A percentile compares a stretch with the other conserved stretches of the same genome.
These are phyloP conservation scores for Penicillium desertorum DNA, from an alignment of 495 filamentous ascomycete genomes.

Conservation along the genomic window DNA sequence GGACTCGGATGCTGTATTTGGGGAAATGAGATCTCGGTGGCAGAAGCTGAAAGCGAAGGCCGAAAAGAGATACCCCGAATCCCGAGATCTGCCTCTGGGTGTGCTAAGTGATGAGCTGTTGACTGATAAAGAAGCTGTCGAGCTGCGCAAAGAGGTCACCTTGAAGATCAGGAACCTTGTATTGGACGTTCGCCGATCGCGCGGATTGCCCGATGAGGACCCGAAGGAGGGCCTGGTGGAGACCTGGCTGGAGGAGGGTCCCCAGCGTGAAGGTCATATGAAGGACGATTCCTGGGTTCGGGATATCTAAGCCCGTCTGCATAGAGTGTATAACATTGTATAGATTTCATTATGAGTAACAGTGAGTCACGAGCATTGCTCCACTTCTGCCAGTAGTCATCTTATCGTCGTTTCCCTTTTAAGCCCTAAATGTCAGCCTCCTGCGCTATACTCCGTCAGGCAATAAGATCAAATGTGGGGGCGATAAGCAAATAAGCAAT, in stretches of 20 bases:
- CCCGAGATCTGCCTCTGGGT: constrained; percentile 48
- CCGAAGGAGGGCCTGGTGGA: constrained; percentile 62
- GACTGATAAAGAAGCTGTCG: constrained; percentile 69
- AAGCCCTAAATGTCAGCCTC: not conserved
- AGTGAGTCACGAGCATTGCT: not conserved
- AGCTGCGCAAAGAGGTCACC: constrained; percentile 80
- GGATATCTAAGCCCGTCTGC: constrained; percentile 47
- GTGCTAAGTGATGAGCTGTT: constrained; percentile 69
- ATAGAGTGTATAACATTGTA: constrained; percentile 25
- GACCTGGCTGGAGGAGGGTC: constrained; percentile 59
- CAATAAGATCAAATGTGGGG: constrained; percentile 10
- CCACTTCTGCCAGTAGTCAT: not conserved
- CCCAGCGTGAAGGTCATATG: constrained; percentile 58
- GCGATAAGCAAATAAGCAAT: constrained; percentile 15
- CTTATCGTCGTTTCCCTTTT: not conserved
- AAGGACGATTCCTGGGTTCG: constrained; percentile 63
- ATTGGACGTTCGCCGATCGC: constrained; percentile 64
- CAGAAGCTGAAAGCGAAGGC: constrained; percentile 54
- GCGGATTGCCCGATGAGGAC: constrained; percentile 80
- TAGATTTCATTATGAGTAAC: constrained; percentile 15
- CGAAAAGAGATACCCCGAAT: constrained; percentile 33
- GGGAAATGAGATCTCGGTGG: constrained; percentile 71
- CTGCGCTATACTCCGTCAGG: not conserved
- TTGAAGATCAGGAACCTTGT: constrained; percentile 75
- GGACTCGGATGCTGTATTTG: constrained; percentile 50